Evolutionary conservation across 306 rosid species (phyloP), one percentile per base, ranked within the genome.

Genomic region (Cucurbita maxima): DNA sequence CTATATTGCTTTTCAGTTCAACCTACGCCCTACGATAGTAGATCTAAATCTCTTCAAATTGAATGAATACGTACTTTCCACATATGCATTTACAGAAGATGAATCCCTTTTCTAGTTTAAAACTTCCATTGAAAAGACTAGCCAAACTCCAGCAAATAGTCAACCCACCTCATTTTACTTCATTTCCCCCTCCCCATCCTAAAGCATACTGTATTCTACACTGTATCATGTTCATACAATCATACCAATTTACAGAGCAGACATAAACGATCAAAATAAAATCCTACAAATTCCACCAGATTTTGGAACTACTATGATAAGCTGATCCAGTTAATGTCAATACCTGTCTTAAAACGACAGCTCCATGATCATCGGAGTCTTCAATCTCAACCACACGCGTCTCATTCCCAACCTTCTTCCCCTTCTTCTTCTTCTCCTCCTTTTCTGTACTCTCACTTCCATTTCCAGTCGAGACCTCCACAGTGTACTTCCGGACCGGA

Each of bases 351-450:
- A 94, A 79, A 75, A 91, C 86, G 18, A 82, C 82, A 81, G 76
- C 91, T 76, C 91, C 83, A n/a, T 85, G 90, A 62, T 72, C 80
- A 41, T n/a, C 64, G 19, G 74, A 82, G 77, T 88, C 96, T 81
- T 89, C 86, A 83, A 94, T 91, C 90, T 87, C 92, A 84, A 91
- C 97, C 84, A 84, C 58, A 80, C 88, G 96, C 62, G 82, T 53
- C 56, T 53, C 81, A 53, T 54, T 78, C 77, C 81, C 76, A 8
- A 55, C 84, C 80, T 84, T 86, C 84, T 87, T 86, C 4, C 37
- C 41, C 73, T 80, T 66, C 80, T 45, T 61, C 18, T 79, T 62
- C 79, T 77, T 62, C 74, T 80, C 44, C 8, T 85, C 82, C 87
- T 77, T 56, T n/a, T 55, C 83, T 11, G 63, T 71, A 34, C 56